Evolutionary conservation across 441 rosid genomes (phyloP), one percentile per base, ranked within the genome.

Genomic region (Pelargonium citronellum): DNA sequence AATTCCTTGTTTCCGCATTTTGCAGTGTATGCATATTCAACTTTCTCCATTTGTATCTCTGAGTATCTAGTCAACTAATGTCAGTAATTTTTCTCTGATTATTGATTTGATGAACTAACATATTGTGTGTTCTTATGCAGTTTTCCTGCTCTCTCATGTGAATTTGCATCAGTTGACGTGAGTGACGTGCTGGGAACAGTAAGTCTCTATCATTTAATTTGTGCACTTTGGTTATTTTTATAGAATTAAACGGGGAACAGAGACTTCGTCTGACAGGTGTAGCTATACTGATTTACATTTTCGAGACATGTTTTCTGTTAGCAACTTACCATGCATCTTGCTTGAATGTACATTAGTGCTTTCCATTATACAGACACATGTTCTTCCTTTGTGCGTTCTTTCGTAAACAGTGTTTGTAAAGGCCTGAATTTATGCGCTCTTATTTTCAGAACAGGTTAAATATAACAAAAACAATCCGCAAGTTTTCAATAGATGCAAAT

Each of bases 171-270:
- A 0, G 85, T 95, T 71, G 99, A 89, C 67, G 95, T 95, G 81
- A 91, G 92, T 74, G 98, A 95, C 43, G 91, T 91, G 74, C 79
- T 95, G 85, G 99, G 98, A 85, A 92, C 99, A 58, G 98, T 95
- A 87, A 91, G 99, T 89, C 71, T 72, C 77, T 74, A n/a, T 15
- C 19, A 51, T 73, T 34, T 64, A 2, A 61, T 65, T 12, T 41
- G 67, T 71, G 73, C 24, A 43, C 63, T 63, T 55, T 11, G 44
- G 43, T 64, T 17, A 13, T 37, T 68, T 63, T 13, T 43, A 37
- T 10, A 61, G 6, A 51, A 69, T 12, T 5, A 34, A 71, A 13
- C 5, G 7, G 15, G 19, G 2, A 51, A 46, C 13, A 46, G 2
- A 9, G 51, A 46, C 51, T 46, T 46, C 7, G 13, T 46, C 13